Conservation (phyloP, 2,329 filamentous ascomycete species). For the Pezicula rhizophila region DNA sequence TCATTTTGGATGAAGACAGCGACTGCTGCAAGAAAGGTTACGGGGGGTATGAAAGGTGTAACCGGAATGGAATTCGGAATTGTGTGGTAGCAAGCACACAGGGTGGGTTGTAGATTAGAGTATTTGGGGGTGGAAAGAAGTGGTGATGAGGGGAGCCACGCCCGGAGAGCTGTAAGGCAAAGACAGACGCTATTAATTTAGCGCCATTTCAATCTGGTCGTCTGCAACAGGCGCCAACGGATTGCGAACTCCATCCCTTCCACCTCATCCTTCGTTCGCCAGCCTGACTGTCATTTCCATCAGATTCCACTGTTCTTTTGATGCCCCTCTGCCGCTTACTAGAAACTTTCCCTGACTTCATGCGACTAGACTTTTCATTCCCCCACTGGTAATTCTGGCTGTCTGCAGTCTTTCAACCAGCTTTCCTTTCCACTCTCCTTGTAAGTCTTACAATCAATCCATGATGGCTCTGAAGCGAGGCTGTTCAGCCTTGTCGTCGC, state of each 20-base stretch:
- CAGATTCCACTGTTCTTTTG: too few relatives aligned
- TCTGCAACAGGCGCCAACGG: background rate
- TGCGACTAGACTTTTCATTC: too few relatives aligned
- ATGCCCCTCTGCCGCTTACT: too few relatives aligned
- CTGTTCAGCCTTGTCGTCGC: background rate
- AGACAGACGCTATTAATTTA: background rate
- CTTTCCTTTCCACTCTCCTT: too few relatives aligned
- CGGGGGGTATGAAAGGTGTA: background rate
- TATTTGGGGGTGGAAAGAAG: background rate
- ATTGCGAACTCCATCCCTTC: background rate
- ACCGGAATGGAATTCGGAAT: background rate
- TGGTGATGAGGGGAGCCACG: too few relatives aligned
- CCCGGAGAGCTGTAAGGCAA: too few relatives aligned
- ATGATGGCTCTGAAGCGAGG: background rate
- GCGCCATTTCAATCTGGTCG: background rate
- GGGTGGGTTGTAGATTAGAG: background rate
- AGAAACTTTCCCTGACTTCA: too few relatives aligned
- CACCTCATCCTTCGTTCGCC: background rate
- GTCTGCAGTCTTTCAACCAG: too few relatives aligned
- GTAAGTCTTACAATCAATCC: too few relatives aligned
- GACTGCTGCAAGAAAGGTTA: background rate
- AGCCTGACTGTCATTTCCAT: too few relatives aligned
- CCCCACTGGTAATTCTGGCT: too few relatives aligned
- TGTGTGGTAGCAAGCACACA: background rate
- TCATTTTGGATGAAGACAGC: conserved; percentile 44